Evolutionary conservation across 257 asterid genomes (phyloP), one percentile per base, ranked within the genome.

Genomic region (Prunella vulgaris): DNA sequence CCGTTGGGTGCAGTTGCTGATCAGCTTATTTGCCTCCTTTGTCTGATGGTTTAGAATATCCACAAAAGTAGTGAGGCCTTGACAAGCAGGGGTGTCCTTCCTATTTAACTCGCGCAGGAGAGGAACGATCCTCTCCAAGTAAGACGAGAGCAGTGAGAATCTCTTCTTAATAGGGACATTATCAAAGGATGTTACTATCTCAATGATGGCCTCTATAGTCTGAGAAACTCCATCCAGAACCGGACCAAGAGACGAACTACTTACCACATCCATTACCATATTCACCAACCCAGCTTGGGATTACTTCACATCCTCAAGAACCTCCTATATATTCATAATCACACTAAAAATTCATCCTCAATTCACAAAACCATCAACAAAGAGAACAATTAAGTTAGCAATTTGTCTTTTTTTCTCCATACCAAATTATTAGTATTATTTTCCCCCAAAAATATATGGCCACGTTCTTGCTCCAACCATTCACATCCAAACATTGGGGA

Each of bases 81-180:
- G 60, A 7, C 83, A 81, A 69, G 74, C 71, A 18, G 28, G 38
- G 57, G 63, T 62, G 49, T 70, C 78, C 49, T 61, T 80, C 76
- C 32, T 60, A 13, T 67, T 71, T 69, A 84, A 59, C 76, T 81
- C 87, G 42, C 59, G 76, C 71, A 87, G 72, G 62, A 87, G 77
- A 37, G 90, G 90, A 33, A 73, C 32, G 30, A 87, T 20, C 60
- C 80, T 66, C 2, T 83, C 52, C 69, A 87, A 54, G 81, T 83
- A 83, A 24, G 82, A 80, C 4, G 88, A 79, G 46, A 84, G 90
- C 27, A 81, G 58, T 0, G 46, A 60, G 64, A 87, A 85, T 65
- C 87, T 69, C 77, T 78, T 78, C 56, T 68, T 76, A 65, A 85
- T 66, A 7, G 70, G 74, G 68, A 83, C 87, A 57, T 67, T 78